Evolutionary conservation across 441 rosid genomes (phyloP).

Genomic region (Eruca vesicaria): DNA sequence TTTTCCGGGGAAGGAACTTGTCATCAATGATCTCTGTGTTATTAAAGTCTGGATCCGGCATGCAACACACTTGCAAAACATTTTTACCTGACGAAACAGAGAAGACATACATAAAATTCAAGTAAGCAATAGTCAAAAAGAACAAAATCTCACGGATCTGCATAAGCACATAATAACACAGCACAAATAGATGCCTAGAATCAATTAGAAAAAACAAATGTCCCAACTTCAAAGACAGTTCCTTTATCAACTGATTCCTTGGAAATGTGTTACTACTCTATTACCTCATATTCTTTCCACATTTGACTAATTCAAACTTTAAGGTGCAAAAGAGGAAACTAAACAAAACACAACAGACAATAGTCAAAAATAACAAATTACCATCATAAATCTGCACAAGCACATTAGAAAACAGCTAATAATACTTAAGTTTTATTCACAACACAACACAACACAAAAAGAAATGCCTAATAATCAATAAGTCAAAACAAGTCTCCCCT

Average conservation of each 20-base stretch:
- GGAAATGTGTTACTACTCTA: not conserved
- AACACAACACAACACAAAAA: too few species aligned
- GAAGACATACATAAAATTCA: not conserved
- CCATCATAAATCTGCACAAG: too few species aligned
- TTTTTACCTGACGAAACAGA: constrained; percentile 45
- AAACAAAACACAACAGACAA: not conserved
- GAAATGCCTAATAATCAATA: too few species aligned
- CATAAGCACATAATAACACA: not conserved
- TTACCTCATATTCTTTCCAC: not conserved
- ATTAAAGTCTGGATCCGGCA: constrained; percentile 45
- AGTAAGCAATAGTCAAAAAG: constrained; percentile 1
- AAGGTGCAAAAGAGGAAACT: constrained; percentile 2
- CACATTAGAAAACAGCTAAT: too few species aligned
- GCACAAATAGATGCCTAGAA: not conserved
- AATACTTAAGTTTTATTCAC: too few species aligned
- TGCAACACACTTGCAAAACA: constrained; percentile 72
- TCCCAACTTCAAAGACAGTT: not conserved
- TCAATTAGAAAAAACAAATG: not conserved
- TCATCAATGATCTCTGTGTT: constrained; percentile 57
- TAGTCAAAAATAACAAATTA: not conserved
- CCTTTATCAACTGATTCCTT: not conserved
- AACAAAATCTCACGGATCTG: not conserved
- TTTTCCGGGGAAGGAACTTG: constrained; percentile 63
- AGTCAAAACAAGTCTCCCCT: too few species aligned
- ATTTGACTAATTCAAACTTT: constrained; percentile 27